Evolutionary conservation across 1,284 basidiomycete genomes (phyloP).

Genomic region (Leccinum insolens): DNA sequence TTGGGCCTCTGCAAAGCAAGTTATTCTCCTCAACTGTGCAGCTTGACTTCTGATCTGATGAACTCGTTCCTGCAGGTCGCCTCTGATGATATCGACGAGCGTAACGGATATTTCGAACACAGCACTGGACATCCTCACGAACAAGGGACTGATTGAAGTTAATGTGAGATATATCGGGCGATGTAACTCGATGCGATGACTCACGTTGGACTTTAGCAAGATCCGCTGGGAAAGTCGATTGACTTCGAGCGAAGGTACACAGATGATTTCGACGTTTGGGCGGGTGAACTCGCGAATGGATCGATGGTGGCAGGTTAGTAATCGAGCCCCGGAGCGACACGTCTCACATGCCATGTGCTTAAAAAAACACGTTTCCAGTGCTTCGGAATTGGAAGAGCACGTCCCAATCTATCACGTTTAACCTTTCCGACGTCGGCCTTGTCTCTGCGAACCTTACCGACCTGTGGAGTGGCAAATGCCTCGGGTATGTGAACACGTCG

Average conservation of each 20-base stretch:
- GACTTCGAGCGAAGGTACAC: constrained; percentile 50
- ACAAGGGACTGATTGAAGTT: constrained; percentile 10
- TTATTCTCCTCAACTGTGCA: not conserved
- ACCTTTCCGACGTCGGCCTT: constrained; percentile 13
- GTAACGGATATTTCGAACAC: constrained; percentile 6
- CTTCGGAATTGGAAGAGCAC: constrained; percentile 12
- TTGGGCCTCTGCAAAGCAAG: constrained; percentile 35
- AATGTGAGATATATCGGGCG: constrained; percentile 8
- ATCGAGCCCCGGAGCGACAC: not conserved
- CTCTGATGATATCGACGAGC: constrained; percentile 16
- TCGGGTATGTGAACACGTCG: not conserved
- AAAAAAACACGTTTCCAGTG: constrained; percentile 4
- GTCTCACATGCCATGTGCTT: not conserved
- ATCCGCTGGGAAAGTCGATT: constrained; percentile 48
- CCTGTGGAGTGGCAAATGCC: constrained; percentile 4
- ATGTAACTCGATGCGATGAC: not conserved
- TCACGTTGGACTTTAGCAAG: constrained; percentile 41
- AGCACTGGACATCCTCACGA: constrained; percentile 8
- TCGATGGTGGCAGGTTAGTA: constrained; percentile 46
- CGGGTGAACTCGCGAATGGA: constrained; percentile 50
- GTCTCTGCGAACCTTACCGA: constrained; percentile 10
- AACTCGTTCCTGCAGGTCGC: constrained; percentile 7
- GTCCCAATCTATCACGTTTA: constrained; percentile 6
- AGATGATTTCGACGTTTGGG: constrained; percentile 53
- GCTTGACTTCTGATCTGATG: not conserved